Conservation (phyloP, 345 rosid species). For the Pugionium cornutum region DNA sequence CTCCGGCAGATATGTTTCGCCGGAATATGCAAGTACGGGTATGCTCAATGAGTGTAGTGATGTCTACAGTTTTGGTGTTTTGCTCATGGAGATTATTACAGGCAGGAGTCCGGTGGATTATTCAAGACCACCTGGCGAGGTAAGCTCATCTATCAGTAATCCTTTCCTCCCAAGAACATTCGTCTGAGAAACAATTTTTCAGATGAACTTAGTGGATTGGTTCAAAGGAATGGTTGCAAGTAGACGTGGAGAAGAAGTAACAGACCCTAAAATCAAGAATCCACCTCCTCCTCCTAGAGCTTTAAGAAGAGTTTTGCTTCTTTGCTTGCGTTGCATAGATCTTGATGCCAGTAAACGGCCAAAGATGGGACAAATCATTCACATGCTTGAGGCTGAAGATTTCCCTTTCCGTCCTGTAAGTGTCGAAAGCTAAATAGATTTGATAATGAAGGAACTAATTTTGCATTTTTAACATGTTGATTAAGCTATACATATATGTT, state of each 20-base stretch:
- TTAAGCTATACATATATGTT: not conserved
- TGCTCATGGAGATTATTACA: slow-evolving; percentile 93
- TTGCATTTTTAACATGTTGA: not conserved
- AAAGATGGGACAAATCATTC: slow-evolving; percentile 96
- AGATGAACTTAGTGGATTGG: slow-evolving; percentile 98
- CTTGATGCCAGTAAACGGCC: slow-evolving; percentile 80
- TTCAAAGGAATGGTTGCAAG: slow-evolving; percentile 93
- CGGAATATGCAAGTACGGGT: slow-evolving; percentile 93
- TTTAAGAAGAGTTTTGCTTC: slow-evolving; percentile 69
- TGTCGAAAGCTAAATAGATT: slow-evolving; percentile 3
- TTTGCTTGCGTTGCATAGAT: slow-evolving; percentile 94
- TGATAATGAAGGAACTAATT: not conserved
- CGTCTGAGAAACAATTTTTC: slow-evolving; percentile 3
- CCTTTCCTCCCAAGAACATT: not conserved
- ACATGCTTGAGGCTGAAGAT: slow-evolving; percentile 96
- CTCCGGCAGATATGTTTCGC: slow-evolving; percentile 76
- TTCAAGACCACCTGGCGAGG: slow-evolving; percentile 91
- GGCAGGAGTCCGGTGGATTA: slow-evolving; percentile 91
- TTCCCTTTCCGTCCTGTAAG: slow-evolving; percentile 85
- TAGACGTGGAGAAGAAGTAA: slow-evolving; percentile 76
- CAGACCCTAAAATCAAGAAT: slow-evolving; percentile 72
- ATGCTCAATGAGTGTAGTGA: slow-evolving; percentile 97
- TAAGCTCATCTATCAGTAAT: slow-evolving; percentile 22
- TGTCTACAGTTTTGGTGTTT: slow-evolving; percentile 88
- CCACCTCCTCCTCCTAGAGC: slow-evolving; percentile 64